These are phyloP conservation scores for Parastagonospora avenae DNA, from an alignment of 2,329 filamentous ascomycete species.

Conservation along the genomic window DNA sequence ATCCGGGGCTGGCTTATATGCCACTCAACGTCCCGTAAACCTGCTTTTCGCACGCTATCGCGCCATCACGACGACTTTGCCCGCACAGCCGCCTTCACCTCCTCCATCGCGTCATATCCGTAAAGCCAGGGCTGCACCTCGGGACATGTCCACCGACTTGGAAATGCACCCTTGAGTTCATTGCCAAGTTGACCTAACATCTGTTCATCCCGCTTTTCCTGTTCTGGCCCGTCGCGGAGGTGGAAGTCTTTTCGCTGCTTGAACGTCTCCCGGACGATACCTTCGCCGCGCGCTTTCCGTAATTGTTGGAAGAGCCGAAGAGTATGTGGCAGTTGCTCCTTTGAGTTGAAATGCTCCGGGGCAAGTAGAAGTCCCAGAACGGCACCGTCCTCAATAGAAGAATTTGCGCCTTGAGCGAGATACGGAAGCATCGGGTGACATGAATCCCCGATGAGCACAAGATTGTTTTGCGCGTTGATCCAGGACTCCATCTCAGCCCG, in stretches of 20 bases:
- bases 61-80: too few species aligned
- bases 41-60: too few species aligned
- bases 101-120: constrained; percentile 40
- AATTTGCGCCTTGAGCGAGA: constrained; percentile 61
- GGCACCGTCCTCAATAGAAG: constrained; percentile 70
- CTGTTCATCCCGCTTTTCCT: constrained; percentile 61
- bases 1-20: too few species aligned
- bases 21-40: too few species aligned
- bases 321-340: constrained; percentile 40
- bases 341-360: constrained; percentile 15
- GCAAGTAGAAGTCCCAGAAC: constrained; percentile 64
- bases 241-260: constrained; percentile 52
- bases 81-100: constrained; percentile 15
- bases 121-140: constrained; percentile 44
- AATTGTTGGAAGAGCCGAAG: constrained; percentile 53
- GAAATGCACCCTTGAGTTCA: constrained; percentile 55
- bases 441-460: constrained; percentile 53
- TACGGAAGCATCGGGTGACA: constrained; percentile 45
- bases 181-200: constrained; percentile 61
- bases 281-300: constrained; percentile 56
- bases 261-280: constrained; percentile 68
- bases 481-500: constrained; percentile 41
- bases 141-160: constrained; percentile 60
- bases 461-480: constrained; percentile 57
- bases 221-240: constrained; percentile 58